Evolutionary conservation across 331 rosid genomes (phyloP).

Genomic region (Pyrus hybrid): DNA sequence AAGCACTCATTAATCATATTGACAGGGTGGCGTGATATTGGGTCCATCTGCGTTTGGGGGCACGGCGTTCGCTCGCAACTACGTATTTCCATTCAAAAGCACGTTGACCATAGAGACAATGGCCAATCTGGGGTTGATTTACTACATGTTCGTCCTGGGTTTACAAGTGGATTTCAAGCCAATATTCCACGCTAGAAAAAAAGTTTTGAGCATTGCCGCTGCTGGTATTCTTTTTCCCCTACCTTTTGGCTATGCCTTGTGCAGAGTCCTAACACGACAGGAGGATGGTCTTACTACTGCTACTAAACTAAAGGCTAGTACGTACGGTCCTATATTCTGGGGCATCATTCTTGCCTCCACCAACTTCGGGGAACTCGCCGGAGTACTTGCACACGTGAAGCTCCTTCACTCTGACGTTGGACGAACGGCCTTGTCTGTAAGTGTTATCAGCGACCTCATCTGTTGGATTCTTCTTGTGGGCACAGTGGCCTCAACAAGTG

Average conservation of each 20-base stretch:
- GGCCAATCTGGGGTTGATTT: slow-evolving; percentile 43
- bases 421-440: slow-evolving; percentile 43
- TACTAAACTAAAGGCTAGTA: background rate
- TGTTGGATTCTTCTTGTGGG: slow-evolving; percentile 35
- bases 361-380: slow-evolving; percentile 54
- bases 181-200: slow-evolving; percentile 26
- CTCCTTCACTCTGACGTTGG: slow-evolving; percentile 55
- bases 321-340: slow-evolving; percentile 40
- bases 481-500: slow-evolving; percentile 10
- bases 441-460: slow-evolving; percentile 40
- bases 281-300: background rate
- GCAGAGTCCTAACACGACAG: slow-evolving; percentile 13
- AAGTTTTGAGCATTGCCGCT: slow-evolving; percentile 29
- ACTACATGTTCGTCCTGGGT: slow-evolving; percentile 59
- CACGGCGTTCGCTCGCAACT: background rate
- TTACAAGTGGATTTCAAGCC: slow-evolving; percentile 47
- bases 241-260: slow-evolving; percentile 36
- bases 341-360: slow-evolving; percentile 47
- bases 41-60: slow-evolving; percentile 44
- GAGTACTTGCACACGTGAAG: slow-evolving; percentile 45
- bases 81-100: slow-evolving; percentile 14
- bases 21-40: slow-evolving; percentile 46
- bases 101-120: slow-evolving; percentile 39
- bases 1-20: background rate
- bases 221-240: slow-evolving; percentile 24